Evolutionary conservation across 768 basidiomycete species (phyloP).

Genomic region (Amanita subjunquillea): DNA sequence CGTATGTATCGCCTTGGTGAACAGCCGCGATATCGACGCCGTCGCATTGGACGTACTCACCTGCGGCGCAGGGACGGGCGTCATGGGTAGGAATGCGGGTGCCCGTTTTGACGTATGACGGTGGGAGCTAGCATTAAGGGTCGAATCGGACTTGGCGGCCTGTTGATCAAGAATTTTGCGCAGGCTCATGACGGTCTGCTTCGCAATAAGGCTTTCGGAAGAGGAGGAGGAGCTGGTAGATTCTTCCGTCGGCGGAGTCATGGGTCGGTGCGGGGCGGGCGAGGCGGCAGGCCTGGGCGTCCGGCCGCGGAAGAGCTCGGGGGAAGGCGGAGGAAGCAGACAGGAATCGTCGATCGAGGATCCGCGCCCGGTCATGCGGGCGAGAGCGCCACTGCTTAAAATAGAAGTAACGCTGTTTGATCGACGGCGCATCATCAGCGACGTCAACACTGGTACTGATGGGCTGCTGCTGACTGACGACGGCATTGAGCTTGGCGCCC

Average conservation of each 20-base stretch:
- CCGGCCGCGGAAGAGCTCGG: neutral
- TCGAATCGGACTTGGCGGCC: constrained; percentile 19
- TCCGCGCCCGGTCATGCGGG: constrained; percentile 1
- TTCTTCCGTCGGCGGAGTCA: constrained; percentile 54
- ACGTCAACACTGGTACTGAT: constrained; percentile 13
- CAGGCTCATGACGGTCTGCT: constrained; percentile 53
- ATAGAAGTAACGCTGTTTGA: constrained; percentile 22
- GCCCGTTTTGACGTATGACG: constrained; percentile 3
- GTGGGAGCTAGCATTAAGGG: neutral
- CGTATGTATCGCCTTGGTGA: constrained; percentile 48
- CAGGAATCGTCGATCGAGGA: neutral
- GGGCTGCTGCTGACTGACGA: constrained; percentile 23
- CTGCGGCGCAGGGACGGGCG: constrained; percentile 41
- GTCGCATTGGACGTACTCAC: constrained; percentile 66
- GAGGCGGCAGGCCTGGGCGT: neutral
- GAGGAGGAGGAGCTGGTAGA: constrained; percentile 45
- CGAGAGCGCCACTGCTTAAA: constrained; percentile 12
- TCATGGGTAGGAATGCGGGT: constrained; percentile 32
- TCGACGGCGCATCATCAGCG: constrained; percentile 20
- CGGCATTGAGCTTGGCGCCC: constrained; percentile 21
- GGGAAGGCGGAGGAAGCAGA: neutral
- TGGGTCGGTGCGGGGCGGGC: constrained; percentile 19
- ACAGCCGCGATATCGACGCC: constrained; percentile 68
- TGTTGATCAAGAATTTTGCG: constrained; percentile 61
- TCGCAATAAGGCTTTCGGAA: constrained; percentile 44